Evolutionary conservation across 148 eudicot genomes (phyloP), one percentile per base, ranked within the genome.

Genomic region (Spergularia marina): DNA sequence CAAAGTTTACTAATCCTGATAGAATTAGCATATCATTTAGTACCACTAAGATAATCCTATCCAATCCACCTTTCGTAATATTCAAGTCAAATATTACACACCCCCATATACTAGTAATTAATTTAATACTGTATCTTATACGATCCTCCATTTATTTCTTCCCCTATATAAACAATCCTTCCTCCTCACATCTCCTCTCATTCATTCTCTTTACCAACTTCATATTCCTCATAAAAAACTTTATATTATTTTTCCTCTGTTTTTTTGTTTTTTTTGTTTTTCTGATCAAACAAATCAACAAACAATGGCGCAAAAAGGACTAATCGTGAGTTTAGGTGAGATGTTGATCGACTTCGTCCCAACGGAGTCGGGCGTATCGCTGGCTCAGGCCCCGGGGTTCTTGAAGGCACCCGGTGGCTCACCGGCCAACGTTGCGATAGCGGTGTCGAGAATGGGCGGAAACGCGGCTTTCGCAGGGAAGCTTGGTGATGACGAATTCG

Each of bases 271-370:
- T n/a, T n/a, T n/a, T n/a, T n/a, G n/a, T n/a, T n/a, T 69, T 74
- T 64, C 58, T 71, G 60, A 68, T 13, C 12, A 14, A 21, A 1
- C 25, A n/a, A 4, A 7, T 5, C 49, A 9, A 9, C 49, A 21
- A n/a, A 18, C 65, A 56, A 12, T 12, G 21, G 9, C 13, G 47
- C 17, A 2, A 0, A 11, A 49, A 53, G 82, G 89, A 7, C 23
- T 86, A 77, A 84, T 90, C 58, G 91, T 92, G 16, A 66, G 87
- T 51, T 90, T 92, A 81, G 98, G 98, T 0, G 98, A 92, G 88
- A 89, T 92, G 93, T 79, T 92, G 15, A 92, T 92, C 56, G 96
- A 92, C 78, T 92, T 92, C 74, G 98, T 92, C 16, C 98, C 98
- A 20, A 92, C 98, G 1, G 86, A 62, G 2, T 90, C 98, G 64